Base-by-base conservation (phyloP, 2,329 filamentous ascomycete genomes). In the Microsporum audouinii region DNA sequence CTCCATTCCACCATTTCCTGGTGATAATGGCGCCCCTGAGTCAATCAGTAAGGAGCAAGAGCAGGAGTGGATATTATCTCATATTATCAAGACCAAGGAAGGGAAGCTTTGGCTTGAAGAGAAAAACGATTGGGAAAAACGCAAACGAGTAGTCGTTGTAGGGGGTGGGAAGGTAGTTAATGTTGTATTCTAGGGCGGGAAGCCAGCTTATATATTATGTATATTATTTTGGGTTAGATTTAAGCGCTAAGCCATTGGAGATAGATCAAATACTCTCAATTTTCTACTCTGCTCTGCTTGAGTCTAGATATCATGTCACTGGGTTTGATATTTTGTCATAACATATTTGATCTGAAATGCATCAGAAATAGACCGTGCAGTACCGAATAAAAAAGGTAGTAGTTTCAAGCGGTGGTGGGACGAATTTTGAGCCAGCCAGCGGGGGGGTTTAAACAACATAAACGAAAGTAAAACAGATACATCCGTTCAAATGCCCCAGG, bases 161-260 rank as follows among this genome's bases (percentile, higher is more conserved):
- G 79, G 79, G 61, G 81, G 80, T 1, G 88, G 88, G 10, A 85
- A 80, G 71, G 78, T 88, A 57, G 81, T 92, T 33, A 95, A 91
- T 74, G 87, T 91, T 78, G 84, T 94, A 10, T 78, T 78, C 59
- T 78, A 66, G 71, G 3, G 29, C 31, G 29, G 29, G n/a, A 33
- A 33, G 12, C 10, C 5, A 17, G 31, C 43, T 53, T 53, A 27
- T 53, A 53, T 53, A 53, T 34, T 53, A 53, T 53, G 49, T 53
- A 53, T 53, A 53, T 6, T 53, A 53, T 14, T 53, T 53, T 17
- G 27, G 49, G 14, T 17, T 47, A 23, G 17, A 23, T 47, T 27
- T 23, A 4, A 47, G 17, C 6, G 6, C 23, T 27, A 12, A 47
- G 29, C 10, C 17, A 10, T 53, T 53, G n/a, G 6, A 53, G 49